Conservation (phyloP, 2,329 filamentous ascomycete species). For the Beauveria bassiana region DNA sequence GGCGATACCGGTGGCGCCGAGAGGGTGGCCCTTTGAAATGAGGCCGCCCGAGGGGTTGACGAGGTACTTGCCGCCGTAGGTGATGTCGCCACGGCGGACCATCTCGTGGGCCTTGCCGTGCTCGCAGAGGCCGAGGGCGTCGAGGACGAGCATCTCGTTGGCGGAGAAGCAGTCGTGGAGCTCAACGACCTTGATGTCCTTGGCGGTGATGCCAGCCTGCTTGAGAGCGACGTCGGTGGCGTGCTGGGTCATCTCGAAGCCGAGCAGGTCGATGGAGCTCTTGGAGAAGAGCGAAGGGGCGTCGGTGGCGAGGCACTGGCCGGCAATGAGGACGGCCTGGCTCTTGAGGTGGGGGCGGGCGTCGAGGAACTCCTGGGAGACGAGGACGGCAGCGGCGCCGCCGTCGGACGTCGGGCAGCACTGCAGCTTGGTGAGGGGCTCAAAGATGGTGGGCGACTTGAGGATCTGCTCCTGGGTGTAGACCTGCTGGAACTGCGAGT, state of each 20-base stretch:
- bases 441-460: conserved; percentile 68
- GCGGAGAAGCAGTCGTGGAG: conserved; percentile 95
- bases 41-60: conserved; percentile 92
- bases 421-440: conserved; percentile 92
- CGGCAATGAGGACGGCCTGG: conserved; percentile 83
- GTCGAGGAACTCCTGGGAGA: conserved; percentile 83
- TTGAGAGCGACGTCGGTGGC: conserved; percentile 63
- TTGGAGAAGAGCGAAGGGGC: conserved; percentile 68
- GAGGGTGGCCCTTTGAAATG: conserved; percentile 92
- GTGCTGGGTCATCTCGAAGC: conserved; percentile 72
- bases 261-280: conserved; percentile 80
- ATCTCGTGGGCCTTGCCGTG: conserved; percentile 86
- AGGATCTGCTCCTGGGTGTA: conserved; percentile 82
- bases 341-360: conserved; percentile 71
- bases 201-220: conserved; percentile 62
- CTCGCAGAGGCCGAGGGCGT: conserved; percentile 72
- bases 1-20: conserved; percentile 89
- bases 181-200: conserved; percentile 77
- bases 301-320: conserved; percentile 83
- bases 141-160: conserved; percentile 87
- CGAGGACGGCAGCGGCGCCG: conserved; percentile 78
- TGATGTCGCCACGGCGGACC: conserved; percentile 80
- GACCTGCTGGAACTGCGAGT: conserved; percentile 93
- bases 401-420: conserved; percentile 96
- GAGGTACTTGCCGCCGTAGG: conserved; percentile 75